Base-by-base conservation (phyloP, 2,329 filamentous ascomycete species). In the Talaromyces albobiverticillius region DNA sequence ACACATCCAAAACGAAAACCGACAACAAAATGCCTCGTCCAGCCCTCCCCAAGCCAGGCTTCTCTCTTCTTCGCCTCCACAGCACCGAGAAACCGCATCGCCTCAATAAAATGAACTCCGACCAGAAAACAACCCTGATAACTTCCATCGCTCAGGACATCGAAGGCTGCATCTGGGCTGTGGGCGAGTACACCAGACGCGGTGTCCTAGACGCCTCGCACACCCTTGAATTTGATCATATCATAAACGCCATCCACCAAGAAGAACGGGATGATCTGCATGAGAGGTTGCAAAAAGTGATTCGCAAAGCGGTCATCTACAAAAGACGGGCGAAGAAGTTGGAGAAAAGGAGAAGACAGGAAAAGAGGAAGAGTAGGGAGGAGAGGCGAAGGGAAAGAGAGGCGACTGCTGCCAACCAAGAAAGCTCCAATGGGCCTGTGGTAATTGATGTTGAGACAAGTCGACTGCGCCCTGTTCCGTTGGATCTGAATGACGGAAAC, bases 121-220 rank as follows among this genome's bases (percentile, higher is more conserved):
- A 40, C 36, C 45, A 29, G 26, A 56, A 56, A 42, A 53, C 5
- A 11, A 36, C 45, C 23, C 45, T 56, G 10, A 38, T 56, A 14
- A 51, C 53, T 23, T 56, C 54, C 9, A 16, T 56, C 31, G 54
- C 54, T 1, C 46, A 53, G 11, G 54, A 56, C 14, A 49, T 56
- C 13, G 51, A 56, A 46, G 45, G 45, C 5, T 52, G 49, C 31
- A 49, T 56, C 45, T 53, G 40, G 29, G 54, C 36, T 16, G 36
- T 56, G 14, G 51, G 46, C 23, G 38, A 49, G 38, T 56, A 56
- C 22, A 20, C 25, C n/a, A 25, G 51, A 14, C 20, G 32, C 5
- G 54, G 54, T 11, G 32, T 53, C n/a, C 36, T 56, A 8, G 38
- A 53, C 18, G 40, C 49, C 11, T 36, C 41, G 6, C 43, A 56